Conservation (phyloP, 306 rosid genomes). For the Casuarina equisetifolia region DNA sequence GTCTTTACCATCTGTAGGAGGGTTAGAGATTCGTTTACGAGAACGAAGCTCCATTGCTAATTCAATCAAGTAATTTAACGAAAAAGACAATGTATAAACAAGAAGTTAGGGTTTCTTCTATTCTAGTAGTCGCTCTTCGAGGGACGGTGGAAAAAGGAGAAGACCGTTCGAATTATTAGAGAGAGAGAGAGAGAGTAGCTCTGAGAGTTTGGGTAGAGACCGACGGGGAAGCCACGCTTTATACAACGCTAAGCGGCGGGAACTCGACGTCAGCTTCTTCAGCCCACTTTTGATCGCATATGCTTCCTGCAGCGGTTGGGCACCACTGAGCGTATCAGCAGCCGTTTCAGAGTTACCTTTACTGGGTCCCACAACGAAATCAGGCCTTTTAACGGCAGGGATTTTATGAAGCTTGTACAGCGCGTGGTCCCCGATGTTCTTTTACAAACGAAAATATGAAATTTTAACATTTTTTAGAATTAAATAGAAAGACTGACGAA, state of each 20-base stretch:
- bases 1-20: slow-evolving; percentile 35
- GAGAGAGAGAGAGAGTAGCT: neutral
- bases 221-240: neutral
- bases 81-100: neutral
- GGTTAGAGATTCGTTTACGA: slow-evolving; percentile 22
- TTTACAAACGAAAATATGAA: no score
- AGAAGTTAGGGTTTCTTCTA: slow-evolving; percentile 23
- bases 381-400: neutral
- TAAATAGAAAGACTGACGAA: no score
- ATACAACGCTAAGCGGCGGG: neutral
- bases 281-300: neutral
- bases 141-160: neutral
- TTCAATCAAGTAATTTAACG: neutral
- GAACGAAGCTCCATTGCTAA: slow-evolving; percentile 61
- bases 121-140: neutral
- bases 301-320: neutral
- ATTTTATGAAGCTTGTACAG: no score
- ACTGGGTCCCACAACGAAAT: neutral
- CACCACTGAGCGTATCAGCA: neutral
- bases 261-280: neutral
- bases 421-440: neutral
- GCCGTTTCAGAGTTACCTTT: neutral
- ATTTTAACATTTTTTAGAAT: no score
- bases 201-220: neutral
- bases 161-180: neutral